A percentile compares a stretch with the other conserved stretches of the same genome.
Conservation (phyloP, 2,329 filamentous ascomycete species). For the Bipolaris zeicola region DNA sequence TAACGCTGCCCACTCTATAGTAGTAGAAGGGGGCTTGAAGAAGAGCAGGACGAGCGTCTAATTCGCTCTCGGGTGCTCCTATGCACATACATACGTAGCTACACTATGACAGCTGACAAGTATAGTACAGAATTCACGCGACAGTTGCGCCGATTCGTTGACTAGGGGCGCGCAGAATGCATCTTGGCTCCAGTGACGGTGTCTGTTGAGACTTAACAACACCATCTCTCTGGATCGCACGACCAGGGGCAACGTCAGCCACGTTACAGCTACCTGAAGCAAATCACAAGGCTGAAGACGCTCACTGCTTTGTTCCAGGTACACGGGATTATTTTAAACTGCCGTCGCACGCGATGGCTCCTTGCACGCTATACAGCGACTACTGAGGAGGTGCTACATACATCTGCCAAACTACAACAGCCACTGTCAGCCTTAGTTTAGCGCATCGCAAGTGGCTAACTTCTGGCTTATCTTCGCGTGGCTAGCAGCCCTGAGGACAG, state of each 20-base stretch:
- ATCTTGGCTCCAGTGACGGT: neutral
- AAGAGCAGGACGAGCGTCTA: slow-evolving; percentile 16
- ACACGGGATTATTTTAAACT: neutral
- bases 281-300: slow-evolving; percentile 8
- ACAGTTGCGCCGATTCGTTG: slow-evolving; percentile 11
- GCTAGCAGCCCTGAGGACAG: neutral
- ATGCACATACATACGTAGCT: neutral
- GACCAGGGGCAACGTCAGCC: slow-evolving; percentile 3
- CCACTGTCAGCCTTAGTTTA: neutral
- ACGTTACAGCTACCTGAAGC: slow-evolving; percentile 12
- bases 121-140: slow-evolving; percentile 1
- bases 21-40: slow-evolving; percentile 4
- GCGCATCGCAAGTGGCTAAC: neutral
- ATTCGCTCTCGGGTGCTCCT: slow-evolving; percentile 6
- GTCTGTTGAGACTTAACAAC: neutral
- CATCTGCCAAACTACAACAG: neutral
- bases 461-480: slow-evolving; percentile 1
- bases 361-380: neutral
- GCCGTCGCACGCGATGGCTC: slow-evolving; percentile 5
- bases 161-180: neutral
- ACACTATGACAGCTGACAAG: neutral
- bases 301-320: slow-evolving; percentile 8
- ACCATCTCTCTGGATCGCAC: neutral
- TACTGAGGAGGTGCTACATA: neutral
- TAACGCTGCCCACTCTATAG: neutral